Conservation (phyloP, 2,329 filamentous ascomycete species). For the Neonectria ditissima region DNA sequence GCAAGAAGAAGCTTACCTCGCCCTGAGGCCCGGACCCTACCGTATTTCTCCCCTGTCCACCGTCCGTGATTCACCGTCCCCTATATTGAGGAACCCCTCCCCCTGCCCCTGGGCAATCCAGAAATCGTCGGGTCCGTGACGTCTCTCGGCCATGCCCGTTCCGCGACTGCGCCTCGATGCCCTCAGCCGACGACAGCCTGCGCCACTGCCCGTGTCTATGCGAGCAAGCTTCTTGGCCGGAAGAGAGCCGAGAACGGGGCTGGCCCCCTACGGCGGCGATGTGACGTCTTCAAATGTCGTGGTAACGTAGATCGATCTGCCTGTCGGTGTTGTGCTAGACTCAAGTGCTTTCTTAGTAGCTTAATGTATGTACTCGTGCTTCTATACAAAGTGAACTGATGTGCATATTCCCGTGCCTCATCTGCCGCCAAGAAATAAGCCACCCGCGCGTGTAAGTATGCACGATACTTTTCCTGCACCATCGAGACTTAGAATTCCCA, state of each 20-base stretch:
- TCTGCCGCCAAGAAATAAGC: not conserved
- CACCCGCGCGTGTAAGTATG: slow-evolving; percentile 24
- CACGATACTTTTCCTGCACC: not conserved
- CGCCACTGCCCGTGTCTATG: slow-evolving; percentile 5
- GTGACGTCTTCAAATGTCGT: too few relatives aligned
- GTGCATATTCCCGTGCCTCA: not conserved
- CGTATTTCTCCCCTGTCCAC: not conserved
- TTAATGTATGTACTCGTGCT: too few relatives aligned
- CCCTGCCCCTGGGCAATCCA: too few relatives aligned
- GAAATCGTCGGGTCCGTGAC: not conserved
- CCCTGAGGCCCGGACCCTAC: not conserved
- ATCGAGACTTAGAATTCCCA: not conserved
- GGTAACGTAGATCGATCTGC: not conserved
- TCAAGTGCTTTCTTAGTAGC: not conserved
- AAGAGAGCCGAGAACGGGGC: not conserved
- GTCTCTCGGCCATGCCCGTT: slow-evolving; percentile 1
- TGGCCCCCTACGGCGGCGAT: not conserved
- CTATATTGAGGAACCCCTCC: not conserved
- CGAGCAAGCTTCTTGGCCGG: not conserved
- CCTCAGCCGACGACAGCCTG: not conserved
- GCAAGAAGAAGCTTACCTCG: not conserved
- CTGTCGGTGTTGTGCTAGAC: not conserved
- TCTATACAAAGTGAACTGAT: too few relatives aligned
- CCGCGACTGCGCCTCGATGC: slow-evolving; percentile 5
- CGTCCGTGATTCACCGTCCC: not conserved